These are phyloP conservation scores for Thymus mandschuricus DNA, from an alignment of 257 asterid species.

Conservation along the genomic window DNA sequence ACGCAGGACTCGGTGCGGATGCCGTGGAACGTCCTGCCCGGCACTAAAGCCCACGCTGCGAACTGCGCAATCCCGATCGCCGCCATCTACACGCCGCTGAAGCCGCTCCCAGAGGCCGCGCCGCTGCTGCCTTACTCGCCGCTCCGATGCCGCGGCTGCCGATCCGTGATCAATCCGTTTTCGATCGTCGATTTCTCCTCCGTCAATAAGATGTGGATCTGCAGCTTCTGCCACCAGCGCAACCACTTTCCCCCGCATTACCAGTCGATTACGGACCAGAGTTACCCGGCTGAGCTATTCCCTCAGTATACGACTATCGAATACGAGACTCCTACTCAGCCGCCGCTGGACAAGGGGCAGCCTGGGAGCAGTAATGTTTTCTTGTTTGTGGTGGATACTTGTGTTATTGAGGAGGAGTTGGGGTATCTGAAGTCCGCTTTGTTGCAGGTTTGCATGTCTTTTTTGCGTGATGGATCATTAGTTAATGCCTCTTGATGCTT, in stretches of 20 bases:
- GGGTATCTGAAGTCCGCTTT: constrained; percentile 79
- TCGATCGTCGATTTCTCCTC: constrained; percentile 89
- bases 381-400: constrained; percentile 85
- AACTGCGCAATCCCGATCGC: constrained; percentile 92
- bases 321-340: constrained; percentile 53
- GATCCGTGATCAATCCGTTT: constrained; percentile 92
- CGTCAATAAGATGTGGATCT: constrained; percentile 85
- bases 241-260: constrained; percentile 87
- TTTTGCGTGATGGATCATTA: constrained; percentile 11
- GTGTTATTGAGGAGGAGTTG: constrained; percentile 92
- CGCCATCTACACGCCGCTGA: constrained; percentile 87
- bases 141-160: constrained; percentile 93
- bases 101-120: constrained; percentile 61
- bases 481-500: constrained; percentile 17
- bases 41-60: constrained; percentile 85
- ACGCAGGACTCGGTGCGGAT: constrained; percentile 82
- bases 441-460: constrained; percentile 58
- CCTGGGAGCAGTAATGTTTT: constrained; percentile 55
- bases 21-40: constrained; percentile 99
- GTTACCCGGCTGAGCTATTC: constrained; percentile 91
- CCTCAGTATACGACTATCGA: constrained; percentile 92
- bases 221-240: constrained; percentile 86
- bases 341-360: constrained; percentile 39
- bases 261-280: constrained; percentile 83
- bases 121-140: constrained; percentile 85